These are phyloP conservation scores for Kregervanrija delftensis DNA, from an alignment of 805 yeast genomes.

Conservation along the genomic window DNA sequence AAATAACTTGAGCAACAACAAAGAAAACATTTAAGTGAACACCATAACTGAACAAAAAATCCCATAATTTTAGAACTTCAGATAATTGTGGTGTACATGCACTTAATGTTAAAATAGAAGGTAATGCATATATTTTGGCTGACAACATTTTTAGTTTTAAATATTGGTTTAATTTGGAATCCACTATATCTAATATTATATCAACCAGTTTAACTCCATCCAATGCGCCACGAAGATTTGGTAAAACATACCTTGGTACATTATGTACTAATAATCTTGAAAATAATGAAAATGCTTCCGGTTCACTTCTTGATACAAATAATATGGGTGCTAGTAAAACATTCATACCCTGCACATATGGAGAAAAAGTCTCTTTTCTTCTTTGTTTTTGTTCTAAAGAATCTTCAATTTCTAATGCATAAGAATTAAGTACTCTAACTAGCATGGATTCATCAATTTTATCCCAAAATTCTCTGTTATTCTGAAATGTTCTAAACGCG, in stretches of 20 bases:
- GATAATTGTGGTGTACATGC: conserved; percentile 83
- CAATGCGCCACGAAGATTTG: conserved; percentile 74
- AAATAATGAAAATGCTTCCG: conserved; percentile 74
- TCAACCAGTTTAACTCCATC: conserved; percentile 74
- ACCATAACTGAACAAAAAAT: conserved; percentile 85
- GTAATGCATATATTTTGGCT: conserved; percentile 83
- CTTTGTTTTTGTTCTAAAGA: neutral
- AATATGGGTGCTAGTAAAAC: conserved; percentile 80
- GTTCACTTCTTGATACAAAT: conserved; percentile 70
- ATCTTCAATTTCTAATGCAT: conserved; percentile 43
- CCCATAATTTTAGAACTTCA: conserved; percentile 80
- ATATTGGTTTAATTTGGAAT: conserved; percentile 57
- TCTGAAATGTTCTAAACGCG: conserved; percentile 77
- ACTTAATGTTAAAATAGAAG: conserved; percentile 73
- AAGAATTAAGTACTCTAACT: conserved; percentile 63
- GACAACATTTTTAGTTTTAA: conserved; percentile 60
- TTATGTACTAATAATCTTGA: conserved; percentile 52
- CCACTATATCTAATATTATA: conserved; percentile 60
- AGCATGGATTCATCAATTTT: conserved; percentile 66
- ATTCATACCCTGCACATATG: conserved; percentile 90
- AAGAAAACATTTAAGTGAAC: conserved; percentile 80
- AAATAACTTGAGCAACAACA: conserved; percentile 73
- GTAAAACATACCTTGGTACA: conserved; percentile 74
- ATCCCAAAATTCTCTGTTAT: conserved; percentile 56
- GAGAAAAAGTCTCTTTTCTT: conserved; percentile 22